Percentiles rank a stretch among this genome's conserved stretches.
Conservation (phyloP, 768 basidiomycete species). For the Russula earlei region DNA sequence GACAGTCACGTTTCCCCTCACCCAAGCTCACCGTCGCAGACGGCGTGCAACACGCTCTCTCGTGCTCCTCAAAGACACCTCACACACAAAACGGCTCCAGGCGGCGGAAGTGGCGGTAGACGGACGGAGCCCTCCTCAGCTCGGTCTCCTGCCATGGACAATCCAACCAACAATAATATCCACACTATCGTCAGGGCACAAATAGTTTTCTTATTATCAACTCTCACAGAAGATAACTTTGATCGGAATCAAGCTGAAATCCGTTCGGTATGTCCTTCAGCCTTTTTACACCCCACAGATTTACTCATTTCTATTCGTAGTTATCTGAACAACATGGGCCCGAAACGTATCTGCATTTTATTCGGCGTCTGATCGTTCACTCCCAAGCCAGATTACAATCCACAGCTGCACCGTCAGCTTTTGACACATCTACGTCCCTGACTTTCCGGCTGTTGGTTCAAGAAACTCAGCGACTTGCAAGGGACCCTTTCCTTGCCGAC, state of each 20-base stretch:
- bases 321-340: conserved; percentile 94
- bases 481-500: conserved; percentile 84
- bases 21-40: conserved; percentile 20
- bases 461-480: conserved; percentile 81
- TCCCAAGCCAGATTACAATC: conserved; percentile 64
- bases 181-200: conserved; percentile 93
- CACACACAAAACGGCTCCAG: conserved; percentile 30
- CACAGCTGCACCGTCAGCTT: conserved; percentile 48
- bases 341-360: conserved; percentile 96
- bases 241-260: conserved; percentile 92
- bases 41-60: conserved; percentile 20
- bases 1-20: conserved; percentile 10
- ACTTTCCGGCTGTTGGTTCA: conserved; percentile 81
- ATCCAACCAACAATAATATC: conserved; percentile 74
- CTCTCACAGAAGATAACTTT: conserved; percentile 94
- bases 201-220: conserved; percentile 94
- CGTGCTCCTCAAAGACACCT: conserved; percentile 10
- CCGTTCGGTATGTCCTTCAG: conserved; percentile 63
- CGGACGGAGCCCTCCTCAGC: conserved; percentile 30
- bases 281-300: conserved; percentile 15
- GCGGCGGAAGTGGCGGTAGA: conserved; percentile 29
- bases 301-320: conserved; percentile 34
- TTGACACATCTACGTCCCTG: conserved; percentile 67
- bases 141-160: conserved; percentile 76
- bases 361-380: conserved; percentile 88